A percentile compares a stretch with the other conserved stretches of the same genome.
Evolutionary conservation across 768 basidiomycete species (phyloP).

Genomic region (Hygrophoropsis aurantiaca): DNA sequence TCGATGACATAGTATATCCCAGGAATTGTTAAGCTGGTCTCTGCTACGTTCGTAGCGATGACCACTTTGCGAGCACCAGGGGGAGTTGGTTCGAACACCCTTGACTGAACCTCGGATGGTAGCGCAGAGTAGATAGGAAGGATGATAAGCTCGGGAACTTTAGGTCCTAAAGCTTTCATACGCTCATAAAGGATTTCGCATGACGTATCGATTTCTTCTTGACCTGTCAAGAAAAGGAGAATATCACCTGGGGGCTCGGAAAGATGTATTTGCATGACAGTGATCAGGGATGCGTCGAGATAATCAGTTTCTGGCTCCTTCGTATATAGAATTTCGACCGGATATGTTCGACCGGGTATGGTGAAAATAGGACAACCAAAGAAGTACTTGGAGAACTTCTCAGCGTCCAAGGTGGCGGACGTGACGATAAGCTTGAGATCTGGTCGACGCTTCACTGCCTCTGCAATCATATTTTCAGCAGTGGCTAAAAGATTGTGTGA

Average conservation of each 20-base stretch:
- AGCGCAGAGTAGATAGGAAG: conserved; percentile 97
- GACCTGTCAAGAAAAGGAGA: conserved; percentile 95
- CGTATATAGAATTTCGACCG: conserved; percentile 97
- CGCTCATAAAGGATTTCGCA: conserved; percentile 98
- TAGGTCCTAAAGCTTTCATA: conserved; percentile 98
- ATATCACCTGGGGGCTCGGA: conserved; percentile 97
- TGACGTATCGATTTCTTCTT: conserved; percentile 97
- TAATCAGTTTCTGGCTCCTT: conserved; percentile 98
- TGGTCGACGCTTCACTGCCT: conserved; percentile 91
- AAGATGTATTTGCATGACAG: conserved; percentile 98
- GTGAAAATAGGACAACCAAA: conserved; percentile 99
- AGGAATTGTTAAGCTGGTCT: conserved; percentile 97
- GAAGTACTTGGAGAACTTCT: conserved; percentile 99
- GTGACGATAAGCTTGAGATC: conserved; percentile 98
- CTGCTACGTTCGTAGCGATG: conserved; percentile 99
- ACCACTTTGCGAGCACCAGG: conserved; percentile 99
- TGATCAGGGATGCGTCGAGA: conserved; percentile 96
- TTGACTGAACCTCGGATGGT: conserved; percentile 96
- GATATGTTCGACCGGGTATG: conserved; percentile 99
- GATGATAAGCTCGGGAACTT: conserved; percentile 95
- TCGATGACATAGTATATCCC: conserved; percentile 99
- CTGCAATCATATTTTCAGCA: conserved; percentile 42
- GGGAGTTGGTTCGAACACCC: conserved; percentile 97
- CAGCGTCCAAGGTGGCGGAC: conserved; percentile 97
- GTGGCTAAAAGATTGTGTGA: background rate